phyloP scores from a whole-genome alignment of 345 rosid genomes.

The Cardiospermum halicacabum region DNA sequence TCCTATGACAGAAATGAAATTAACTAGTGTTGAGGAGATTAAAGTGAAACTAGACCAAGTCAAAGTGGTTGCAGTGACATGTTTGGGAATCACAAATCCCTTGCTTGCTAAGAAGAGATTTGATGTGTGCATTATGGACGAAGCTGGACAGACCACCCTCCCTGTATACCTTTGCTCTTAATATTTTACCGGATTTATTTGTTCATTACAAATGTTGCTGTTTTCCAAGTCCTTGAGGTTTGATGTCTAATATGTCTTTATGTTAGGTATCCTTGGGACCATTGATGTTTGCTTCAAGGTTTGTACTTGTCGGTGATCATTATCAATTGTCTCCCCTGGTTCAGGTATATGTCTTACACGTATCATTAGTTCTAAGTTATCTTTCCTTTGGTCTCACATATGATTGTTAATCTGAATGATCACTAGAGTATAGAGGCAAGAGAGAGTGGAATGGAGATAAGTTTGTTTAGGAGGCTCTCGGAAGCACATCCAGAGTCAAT shows the following conservation, averaged over 20 bases:
- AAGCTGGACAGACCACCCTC: conserved; percentile 94
- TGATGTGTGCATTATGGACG: conserved; percentile 94
- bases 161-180: conserved; percentile 46
- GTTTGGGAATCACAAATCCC: conserved; percentile 87
- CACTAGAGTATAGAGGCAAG: conserved; percentile 83
- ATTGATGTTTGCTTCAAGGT: conserved; percentile 71
- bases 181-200: conserved; percentile 8
- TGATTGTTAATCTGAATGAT: conserved; percentile 17
- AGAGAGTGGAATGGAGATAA: conserved; percentile 89
- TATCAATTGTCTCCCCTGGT: conserved; percentile 96
- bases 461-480: conserved; percentile 94
- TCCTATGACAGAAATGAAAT: conserved; percentile 45
- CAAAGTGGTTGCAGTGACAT: conserved; percentile 91
- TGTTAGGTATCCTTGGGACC: conserved; percentile 90
- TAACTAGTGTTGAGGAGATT: conserved; percentile 60
- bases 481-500: conserved; percentile 99
- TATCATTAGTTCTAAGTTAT: conserved; percentile 8
- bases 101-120: conserved; percentile 79
- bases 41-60: conserved; percentile 61
- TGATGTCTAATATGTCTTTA: conserved; percentile 17
- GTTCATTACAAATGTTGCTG: background rate
- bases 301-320: conserved; percentile 98
- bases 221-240: background rate
- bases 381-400: conserved; percentile 2
- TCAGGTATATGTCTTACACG: conserved; percentile 45